Evolutionary conservation across 2,329 filamentous ascomycete genomes (phyloP).

Genomic region (Alternaria sp.): DNA sequence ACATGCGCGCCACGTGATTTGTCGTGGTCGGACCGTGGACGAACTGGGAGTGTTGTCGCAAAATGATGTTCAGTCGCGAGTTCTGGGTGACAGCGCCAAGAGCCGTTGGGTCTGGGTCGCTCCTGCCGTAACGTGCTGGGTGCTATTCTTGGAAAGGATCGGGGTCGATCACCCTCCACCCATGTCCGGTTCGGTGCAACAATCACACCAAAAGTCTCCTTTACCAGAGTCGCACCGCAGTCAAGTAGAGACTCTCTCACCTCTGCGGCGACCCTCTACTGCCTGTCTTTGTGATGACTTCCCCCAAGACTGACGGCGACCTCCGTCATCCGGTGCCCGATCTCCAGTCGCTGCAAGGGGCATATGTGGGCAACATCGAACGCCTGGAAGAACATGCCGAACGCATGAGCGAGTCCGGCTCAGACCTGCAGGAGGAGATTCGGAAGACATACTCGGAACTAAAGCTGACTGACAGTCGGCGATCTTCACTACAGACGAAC

Average conservation of each 20-base stretch:
- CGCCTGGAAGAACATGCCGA: slow-evolving; percentile 78
- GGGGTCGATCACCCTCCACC: slow-evolving; percentile 3
- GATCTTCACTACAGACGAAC: slow-evolving; percentile 59
- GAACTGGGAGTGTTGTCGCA: not conserved
- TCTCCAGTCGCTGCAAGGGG: slow-evolving; percentile 65
- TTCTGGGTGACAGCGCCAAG: slow-evolving; percentile 19
- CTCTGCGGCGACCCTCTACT: slow-evolving; percentile 23
- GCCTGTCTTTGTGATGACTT: slow-evolving; percentile 30
- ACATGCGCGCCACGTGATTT: not conserved
- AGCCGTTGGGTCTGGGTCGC: slow-evolving; percentile 9
- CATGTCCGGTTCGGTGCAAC: slow-evolving; percentile 22
- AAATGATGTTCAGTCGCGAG: slow-evolving; percentile 3
- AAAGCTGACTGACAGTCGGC: slow-evolving; percentile 71
- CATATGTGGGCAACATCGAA: slow-evolving; percentile 71
- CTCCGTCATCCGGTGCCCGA: slow-evolving; percentile 66
- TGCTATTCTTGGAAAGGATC: slow-evolving; percentile 31
- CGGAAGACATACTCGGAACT: slow-evolving; percentile 73
- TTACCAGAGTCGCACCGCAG: slow-evolving; percentile 4
- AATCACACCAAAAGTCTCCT: slow-evolving; percentile 22
- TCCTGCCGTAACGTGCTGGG: slow-evolving; percentile 15
- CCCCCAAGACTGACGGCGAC: slow-evolving; percentile 27
- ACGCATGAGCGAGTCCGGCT: slow-evolving; percentile 71
- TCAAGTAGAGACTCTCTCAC: not conserved
- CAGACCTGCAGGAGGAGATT: slow-evolving; percentile 79
- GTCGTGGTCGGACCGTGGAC: not conserved